Conservation (phyloP, 192 early-diverging fungal species). For the Kappamyces sp. region DNA sequence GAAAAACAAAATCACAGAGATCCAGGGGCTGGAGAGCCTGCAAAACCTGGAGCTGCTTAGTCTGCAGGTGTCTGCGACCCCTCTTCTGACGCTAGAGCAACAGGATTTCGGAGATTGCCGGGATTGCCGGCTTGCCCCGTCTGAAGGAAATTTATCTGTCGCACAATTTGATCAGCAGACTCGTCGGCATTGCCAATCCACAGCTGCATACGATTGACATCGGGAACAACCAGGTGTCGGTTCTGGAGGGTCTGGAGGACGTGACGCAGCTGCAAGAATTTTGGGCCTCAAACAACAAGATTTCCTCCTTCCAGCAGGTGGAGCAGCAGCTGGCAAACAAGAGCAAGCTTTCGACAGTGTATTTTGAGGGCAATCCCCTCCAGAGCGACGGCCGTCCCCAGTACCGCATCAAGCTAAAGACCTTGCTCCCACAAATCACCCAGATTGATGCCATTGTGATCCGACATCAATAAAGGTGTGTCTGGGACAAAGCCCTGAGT, state of each 20-base stretch:
- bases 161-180: conserved; percentile 78
- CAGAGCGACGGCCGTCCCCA: conserved; percentile 66
- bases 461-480: not conserved
- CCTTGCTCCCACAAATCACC: conserved; percentile 73
- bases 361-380: conserved; percentile 93
- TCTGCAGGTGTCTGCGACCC: not conserved
- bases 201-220: conserved; percentile 80
- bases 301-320: conserved; percentile 73
- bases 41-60: conserved; percentile 9
- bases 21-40: conserved; percentile 71
- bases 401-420: conserved; percentile 83
- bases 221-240: conserved; percentile 67
- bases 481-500: too few species aligned
- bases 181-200: conserved; percentile 72
- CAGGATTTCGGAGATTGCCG: conserved; percentile 65
- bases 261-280: conserved; percentile 74
- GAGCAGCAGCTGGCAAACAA: conserved; percentile 58
- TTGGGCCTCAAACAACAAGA: conserved; percentile 74
- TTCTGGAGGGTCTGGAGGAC: conserved; percentile 68
- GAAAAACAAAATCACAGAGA: conserved; percentile 89
- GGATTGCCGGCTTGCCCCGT: conserved; percentile 48
- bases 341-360: conserved; percentile 69
- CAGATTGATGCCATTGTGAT: conserved; percentile 88
- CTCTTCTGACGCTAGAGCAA: conserved; percentile 51
- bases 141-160: conserved; percentile 90